Evolutionary conservation across 108 stramenopile genomes (phyloP), one percentile per base, ranked within the genome.

Genomic region (Aurantiochytrium sp.): DNA sequence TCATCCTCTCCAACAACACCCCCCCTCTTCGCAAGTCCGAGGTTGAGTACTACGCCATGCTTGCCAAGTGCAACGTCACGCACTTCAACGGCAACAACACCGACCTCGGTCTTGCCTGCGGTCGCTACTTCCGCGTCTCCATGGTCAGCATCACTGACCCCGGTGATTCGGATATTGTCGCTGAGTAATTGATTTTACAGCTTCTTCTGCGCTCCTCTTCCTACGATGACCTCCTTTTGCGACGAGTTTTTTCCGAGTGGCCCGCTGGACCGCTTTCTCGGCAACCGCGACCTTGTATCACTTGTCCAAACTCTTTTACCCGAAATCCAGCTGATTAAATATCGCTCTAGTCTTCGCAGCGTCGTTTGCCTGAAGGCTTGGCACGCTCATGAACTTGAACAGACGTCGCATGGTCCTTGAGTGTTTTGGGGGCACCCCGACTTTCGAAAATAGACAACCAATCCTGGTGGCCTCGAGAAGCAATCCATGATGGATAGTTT

Each of bases 11-110:
- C 59, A 97, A 94, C 94, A 99, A 99, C 96, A 96, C 96, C 93
- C 99, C 98, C 6, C 97, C 97, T 51, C 92, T 99, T 69, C 95
- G 98, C 72, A 98, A 98, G 95, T 98, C 97, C 10, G 98, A 98
- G 94, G 94, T 99, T 60, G 98, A 99, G 91, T 99, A 99, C 96
- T 93, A 97, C 93, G 98, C 98, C 83, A 98, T 99, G 98, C 95
- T 99, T 87, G 97, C 96, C 91, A 98, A 98, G 96, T 95, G 94
- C 87, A 91, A 91, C 58, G 98, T 98, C 60, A 97, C 98, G 93
- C 99, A 98, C 94, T 99, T 98, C 94, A 90, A 93, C 44, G 99
- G 99, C 42, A 95, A 96, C 93, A 98, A 98, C 96, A 97, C 95
- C 43, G 96, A 97, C 87, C 95, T 99, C 60, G 99, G 99, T 83